These are phyloP conservation scores for Penicillium freii DNA, from an alignment of 2,329 filamentous ascomycete genomes.

Conservation along the genomic window DNA sequence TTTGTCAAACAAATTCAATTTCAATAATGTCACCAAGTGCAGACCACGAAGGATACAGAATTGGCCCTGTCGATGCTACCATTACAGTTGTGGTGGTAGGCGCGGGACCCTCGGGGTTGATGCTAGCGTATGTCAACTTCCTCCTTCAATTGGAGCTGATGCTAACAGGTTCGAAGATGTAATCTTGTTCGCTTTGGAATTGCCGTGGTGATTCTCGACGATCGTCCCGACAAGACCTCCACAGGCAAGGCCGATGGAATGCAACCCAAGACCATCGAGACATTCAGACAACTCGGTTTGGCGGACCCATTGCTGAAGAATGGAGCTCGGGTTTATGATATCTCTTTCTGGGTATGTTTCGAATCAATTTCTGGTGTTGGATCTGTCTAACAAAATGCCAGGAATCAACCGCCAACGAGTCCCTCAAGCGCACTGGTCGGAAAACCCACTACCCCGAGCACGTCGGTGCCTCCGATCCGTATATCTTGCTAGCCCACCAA, in stretches of 20 bases:
- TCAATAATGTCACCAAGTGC: constrained; percentile 32
- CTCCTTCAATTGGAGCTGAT: constrained; percentile 18
- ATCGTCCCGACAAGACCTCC: constrained; percentile 65
- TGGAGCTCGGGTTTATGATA: constrained; percentile 70
- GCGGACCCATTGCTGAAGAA: constrained; percentile 66
- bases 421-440: constrained; percentile 61
- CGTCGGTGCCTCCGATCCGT: constrained; percentile 54
- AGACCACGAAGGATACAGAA: constrained; percentile 28
- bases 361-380: not conserved
- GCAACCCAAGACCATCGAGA: constrained; percentile 77
- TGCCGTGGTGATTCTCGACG: constrained; percentile 65
- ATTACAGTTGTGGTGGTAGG: constrained; percentile 41
- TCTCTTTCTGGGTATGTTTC: constrained; percentile 63
- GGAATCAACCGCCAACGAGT: constrained; percentile 45
- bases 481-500: constrained; percentile 62
- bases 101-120: constrained; percentile 47
- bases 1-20: not conserved
- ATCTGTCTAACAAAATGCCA: constrained; percentile 6
- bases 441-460: constrained; percentile 65
- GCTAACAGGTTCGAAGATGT: constrained; percentile 38
- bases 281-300: constrained; percentile 69
- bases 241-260: constrained; percentile 70
- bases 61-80: constrained; percentile 14
- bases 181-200: constrained; percentile 66
- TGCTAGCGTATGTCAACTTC: constrained; percentile 37